Base-by-base conservation (phyloP, 495 filamentous ascomycete species). In the Neurospora sp. region DNA sequence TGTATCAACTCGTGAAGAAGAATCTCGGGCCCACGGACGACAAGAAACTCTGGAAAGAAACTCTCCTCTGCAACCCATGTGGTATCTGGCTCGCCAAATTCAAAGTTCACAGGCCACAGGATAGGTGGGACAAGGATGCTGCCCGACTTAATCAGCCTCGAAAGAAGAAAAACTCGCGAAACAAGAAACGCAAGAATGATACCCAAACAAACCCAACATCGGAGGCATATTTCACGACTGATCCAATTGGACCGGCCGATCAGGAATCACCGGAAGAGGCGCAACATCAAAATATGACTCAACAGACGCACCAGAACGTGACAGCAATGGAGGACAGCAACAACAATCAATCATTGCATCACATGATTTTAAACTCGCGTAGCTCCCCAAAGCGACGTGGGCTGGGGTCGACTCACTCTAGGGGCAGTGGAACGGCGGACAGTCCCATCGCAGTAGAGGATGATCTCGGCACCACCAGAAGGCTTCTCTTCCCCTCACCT, bases 51-150 rank as follows among this genome's bases (percentile, higher is more conserved):
- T 97, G 90, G 82, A 86, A 84, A 12, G 88, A 91, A 72, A 85
- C 93, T 39, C 83, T 92, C 23, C 87, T 98, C 35, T 99, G 96
- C 85, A 99, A 99, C 83, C 94, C 96, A 76, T 99, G 96, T 78
- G 96, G 96, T 16, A 87, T 99, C 40, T 99, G 94, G 94, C 88
- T 98, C 73, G 89, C 90, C 54, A 97, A 97, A 76, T 93, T 91
- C 79, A 94, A 92, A 78, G 85, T 80, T 39, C 97, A 97, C 87
- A 88, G 96, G 9, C 96, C 96, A 2, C 85, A 89, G 70, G 89
- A 93, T 62, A 89, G 90, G 73, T 99, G 95, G 95, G 90, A 91
- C 74, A 92, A 92, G 72, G 86, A 90, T 38, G 83, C 84, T 35
- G 82, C 85, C 49, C 84, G 85, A 12, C 83, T 86, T 10, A 83